phyloP scores from a whole-genome alignment of 495 filamentous ascomycete genomes.

The Cercophora samala region DNA sequence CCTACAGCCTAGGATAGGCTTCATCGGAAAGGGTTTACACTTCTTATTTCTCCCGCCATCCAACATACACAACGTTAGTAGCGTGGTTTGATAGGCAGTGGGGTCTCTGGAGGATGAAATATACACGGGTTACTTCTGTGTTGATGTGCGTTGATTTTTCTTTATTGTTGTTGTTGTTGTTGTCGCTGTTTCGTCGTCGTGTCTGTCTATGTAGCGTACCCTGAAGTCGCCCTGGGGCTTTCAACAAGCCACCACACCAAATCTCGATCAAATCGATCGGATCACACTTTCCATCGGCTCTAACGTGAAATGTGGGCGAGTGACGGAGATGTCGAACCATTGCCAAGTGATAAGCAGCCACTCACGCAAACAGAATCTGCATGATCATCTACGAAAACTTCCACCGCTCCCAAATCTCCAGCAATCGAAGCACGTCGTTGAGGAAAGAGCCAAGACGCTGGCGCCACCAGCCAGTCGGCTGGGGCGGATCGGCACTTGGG shows the following conservation, averaged over 20 bases:
- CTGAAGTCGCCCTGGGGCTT: background rate
- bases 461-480: background rate
- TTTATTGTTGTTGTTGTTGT: background rate
- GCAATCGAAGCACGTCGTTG: background rate
- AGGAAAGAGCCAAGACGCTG: background rate
- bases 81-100: background rate
- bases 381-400: background rate
- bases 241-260: background rate
- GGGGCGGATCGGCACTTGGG: background rate
- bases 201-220: background rate
- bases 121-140: background rate
- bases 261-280: background rate
- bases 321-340: background rate
- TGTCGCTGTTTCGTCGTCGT: background rate
- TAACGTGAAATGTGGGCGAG: background rate
- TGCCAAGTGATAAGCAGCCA: background rate
- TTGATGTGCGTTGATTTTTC: background rate
- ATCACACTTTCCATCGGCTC: background rate
- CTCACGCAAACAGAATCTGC: background rate
- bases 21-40: background rate
- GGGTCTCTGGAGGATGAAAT: background rate
- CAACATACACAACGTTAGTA: background rate
- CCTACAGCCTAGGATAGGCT: background rate
- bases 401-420: background rate
- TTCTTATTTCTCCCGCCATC: background rate